Base-by-base conservation (phyloP, 2,329 filamentous ascomycete species). In the Aspergillus viridinutans region DNA sequence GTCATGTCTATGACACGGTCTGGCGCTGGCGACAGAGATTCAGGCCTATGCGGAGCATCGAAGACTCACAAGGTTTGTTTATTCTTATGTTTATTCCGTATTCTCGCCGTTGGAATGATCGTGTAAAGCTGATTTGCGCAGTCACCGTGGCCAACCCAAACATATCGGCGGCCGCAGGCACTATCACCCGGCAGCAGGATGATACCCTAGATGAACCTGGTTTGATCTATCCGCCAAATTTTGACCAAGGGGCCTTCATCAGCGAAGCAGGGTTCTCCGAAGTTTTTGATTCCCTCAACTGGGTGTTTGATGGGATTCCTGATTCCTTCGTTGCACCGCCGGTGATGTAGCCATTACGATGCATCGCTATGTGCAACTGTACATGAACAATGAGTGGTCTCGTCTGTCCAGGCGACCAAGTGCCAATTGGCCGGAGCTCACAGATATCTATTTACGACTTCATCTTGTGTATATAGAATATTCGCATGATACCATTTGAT, bases 281-380 rank as follows among this genome's bases (percentile, higher is more conserved):
- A 57, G 90, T 94, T 60, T 96, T 95, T 69, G 91, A 96, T 73
- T 90, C 92, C 0, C 83, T 96, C 63, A 90, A 92, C 70, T 96
- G 92, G 92, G 92, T 95, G 78, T 80, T 96, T 64, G 92, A 96
- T 70, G 90, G 90, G 17, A 82, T 92, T 42, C 80, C 93, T 55
- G 89, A 92, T 70, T 90, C 70, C 10, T 73, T 75, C 56, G 69
- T 69, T 43, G 72, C 69, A n/a, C 71, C 72, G 9, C 68, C 70
- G 17, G 63, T 72, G 50, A 64, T 74, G 50, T 74, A 65, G 40
- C 17, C 14, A 14, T 21, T 14, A 10, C 12, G 48, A 43, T 21
- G 20, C 47, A 20, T 52, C 50, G 26, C 5, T 6, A 17, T 38
- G 32, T 7, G 32, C 14, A 17, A 38, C 6, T 38, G 14, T 14